Evolutionary conservation across 225 moss, liverwort and hornwort species (phyloP).

Genomic region (Lunularia cruciata): DNA sequence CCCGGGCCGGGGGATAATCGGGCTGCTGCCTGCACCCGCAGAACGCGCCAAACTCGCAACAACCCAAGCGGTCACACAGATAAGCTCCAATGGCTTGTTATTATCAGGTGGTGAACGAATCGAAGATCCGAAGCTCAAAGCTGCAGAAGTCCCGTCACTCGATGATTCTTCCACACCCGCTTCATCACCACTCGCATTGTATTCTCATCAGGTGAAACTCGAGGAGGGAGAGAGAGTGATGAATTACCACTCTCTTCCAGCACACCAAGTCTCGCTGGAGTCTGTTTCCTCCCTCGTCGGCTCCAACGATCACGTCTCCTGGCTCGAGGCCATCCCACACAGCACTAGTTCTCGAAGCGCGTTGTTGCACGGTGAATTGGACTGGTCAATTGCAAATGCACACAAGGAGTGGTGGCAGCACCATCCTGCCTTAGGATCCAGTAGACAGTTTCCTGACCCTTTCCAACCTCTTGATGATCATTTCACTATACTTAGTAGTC

Average conservation of each 20-base stretch:
- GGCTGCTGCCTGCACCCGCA: not conserved
- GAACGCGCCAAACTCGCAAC: not conserved
- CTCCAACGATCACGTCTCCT: not conserved
- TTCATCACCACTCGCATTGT: too few relatives aligned
- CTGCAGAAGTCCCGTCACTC: too few relatives aligned
- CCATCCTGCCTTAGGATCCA: not conserved
- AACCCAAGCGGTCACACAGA: not conserved
- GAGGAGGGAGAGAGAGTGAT: not conserved
- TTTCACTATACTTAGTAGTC: not conserved
- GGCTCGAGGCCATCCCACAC: not conserved
- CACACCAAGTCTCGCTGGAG: not conserved
- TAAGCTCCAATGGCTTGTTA: not conserved
- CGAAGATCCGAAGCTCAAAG: too few relatives aligned
- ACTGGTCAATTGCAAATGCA: not conserved
- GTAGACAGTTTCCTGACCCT: not conserved
- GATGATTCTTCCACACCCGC: too few relatives aligned
- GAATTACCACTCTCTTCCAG: not conserved
- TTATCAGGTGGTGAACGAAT: not conserved
- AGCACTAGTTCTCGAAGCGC: not conserved
- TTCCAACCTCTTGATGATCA: not conserved
- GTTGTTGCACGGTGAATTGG: too few relatives aligned
- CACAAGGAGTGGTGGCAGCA: slow-evolving; percentile 18
- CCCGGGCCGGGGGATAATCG: not conserved
- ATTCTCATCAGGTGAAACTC: not conserved
- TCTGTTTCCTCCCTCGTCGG: not conserved